phyloP scores from a whole-genome alignment of 2,329 filamentous ascomycete genomes.

The Botryotinia calthae region DNA sequence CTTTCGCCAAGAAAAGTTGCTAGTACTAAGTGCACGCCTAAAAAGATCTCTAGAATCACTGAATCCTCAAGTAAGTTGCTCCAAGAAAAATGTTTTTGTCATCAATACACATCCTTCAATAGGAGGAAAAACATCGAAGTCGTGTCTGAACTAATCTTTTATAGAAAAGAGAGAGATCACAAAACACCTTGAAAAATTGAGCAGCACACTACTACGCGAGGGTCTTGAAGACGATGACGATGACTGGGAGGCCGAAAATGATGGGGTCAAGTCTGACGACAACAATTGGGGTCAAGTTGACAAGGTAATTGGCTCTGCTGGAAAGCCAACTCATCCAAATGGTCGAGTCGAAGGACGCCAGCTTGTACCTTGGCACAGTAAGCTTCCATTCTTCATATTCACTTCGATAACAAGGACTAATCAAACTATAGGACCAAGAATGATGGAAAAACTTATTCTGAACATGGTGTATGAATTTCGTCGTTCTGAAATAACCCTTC shows the following conservation, averaged over 20 bases:
- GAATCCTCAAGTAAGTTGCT: not conserved
- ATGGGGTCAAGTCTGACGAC: not conserved
- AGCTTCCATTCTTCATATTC: constrained; percentile 27
- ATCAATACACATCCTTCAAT: not conserved
- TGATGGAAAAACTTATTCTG: constrained; percentile 47
- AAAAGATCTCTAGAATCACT: not conserved
- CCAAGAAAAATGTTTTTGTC: not conserved
- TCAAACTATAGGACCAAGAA: constrained; percentile 43
- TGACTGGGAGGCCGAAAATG: not conserved
- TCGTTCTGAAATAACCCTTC: constrained; percentile 23
- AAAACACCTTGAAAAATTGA: not conserved
- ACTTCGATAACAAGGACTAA: not conserved
- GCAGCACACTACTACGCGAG: not conserved
- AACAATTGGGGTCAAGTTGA: not conserved
- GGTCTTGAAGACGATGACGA: not conserved
- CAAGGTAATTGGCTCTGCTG: constrained; percentile 1
- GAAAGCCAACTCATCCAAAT: constrained; percentile 30
- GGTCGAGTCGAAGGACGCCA: constrained; percentile 41
- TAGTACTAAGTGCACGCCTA: not conserved
- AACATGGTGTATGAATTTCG: constrained; percentile 44
- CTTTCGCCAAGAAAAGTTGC: not conserved
- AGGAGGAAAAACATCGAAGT: not conserved
- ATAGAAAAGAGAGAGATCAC: not conserved
- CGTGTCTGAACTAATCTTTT: not conserved
- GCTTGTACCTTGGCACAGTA: constrained; percentile 47